Conservation (phyloP, 2,329 filamentous ascomycete species). For the Hymenoscyphus repandus region DNA sequence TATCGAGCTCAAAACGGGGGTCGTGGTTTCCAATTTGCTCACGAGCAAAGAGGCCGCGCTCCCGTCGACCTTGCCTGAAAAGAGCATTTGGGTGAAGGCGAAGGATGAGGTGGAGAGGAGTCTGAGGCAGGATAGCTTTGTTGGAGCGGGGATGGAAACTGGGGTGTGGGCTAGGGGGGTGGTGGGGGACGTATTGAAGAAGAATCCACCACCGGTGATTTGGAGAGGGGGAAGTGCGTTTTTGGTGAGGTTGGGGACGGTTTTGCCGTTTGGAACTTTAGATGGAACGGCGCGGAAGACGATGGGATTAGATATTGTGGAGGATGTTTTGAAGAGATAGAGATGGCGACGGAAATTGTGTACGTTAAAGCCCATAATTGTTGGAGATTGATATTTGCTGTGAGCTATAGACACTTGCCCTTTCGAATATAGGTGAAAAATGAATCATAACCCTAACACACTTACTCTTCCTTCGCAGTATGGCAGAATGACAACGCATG, state of each 20-base stretch:
- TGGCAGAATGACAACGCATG: too few relatives aligned
- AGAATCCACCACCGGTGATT: slow-evolving; percentile 8
- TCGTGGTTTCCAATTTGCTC: not conserved
- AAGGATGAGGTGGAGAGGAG: slow-evolving; percentile 11
- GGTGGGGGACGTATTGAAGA: slow-evolving; percentile 12
- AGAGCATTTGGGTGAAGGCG: slow-evolving; percentile 12
- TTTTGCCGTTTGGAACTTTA: slow-evolving; percentile 14
- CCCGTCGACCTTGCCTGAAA: slow-evolving; percentile 6
- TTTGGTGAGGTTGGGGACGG: slow-evolving; percentile 7
- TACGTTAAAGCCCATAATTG: too few relatives aligned
- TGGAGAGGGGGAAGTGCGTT: slow-evolving; percentile 13
- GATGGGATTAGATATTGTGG: slow-evolving; percentile 7
- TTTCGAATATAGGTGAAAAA: too few relatives aligned
- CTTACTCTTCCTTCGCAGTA: too few relatives aligned
- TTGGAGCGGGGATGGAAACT: slow-evolving; percentile 6
- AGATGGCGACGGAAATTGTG: too few relatives aligned
- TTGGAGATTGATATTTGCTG: too few relatives aligned
- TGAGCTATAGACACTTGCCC: too few relatives aligned
- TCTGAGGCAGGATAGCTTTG: slow-evolving; percentile 7
- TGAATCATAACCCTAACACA: too few relatives aligned
- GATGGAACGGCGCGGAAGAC: slow-evolving; percentile 5
- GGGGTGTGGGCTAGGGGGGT: slow-evolving; percentile 15
- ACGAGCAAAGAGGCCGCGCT: not conserved
- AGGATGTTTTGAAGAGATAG: not conserved
- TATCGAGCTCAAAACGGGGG: slow-evolving; percentile 19